phyloP scores from a whole-genome alignment of 805 yeast genomes.

The Helenozyma rhizophorensis region DNA sequence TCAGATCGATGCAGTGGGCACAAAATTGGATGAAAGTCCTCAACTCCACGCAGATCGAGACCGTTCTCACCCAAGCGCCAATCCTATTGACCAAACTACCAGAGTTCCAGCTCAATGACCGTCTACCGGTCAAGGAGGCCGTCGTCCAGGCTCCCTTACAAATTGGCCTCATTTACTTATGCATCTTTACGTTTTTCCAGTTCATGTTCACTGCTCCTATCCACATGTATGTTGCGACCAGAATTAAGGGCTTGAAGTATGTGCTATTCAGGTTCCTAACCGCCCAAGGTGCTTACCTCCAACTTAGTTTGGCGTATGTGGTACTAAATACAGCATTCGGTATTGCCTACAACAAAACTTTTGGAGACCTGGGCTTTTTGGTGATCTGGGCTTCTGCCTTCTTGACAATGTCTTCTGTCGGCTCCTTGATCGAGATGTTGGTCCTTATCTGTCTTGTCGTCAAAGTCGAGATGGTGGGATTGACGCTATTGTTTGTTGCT shows the following conservation, averaged over 20 bases:
- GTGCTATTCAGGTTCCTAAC: constrained; percentile 21
- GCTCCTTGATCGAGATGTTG: constrained; percentile 25
- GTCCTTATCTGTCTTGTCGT: constrained; percentile 19
- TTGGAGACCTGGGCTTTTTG: constrained; percentile 30
- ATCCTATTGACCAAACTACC: constrained; percentile 22
- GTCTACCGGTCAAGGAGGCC: constrained; percentile 20
- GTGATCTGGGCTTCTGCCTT: constrained; percentile 30
- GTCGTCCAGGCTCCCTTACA: constrained; percentile 29
- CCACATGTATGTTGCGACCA: constrained; percentile 24
- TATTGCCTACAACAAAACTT: constrained; percentile 16
- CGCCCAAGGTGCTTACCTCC: constrained; percentile 25
- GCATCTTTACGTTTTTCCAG: constrained; percentile 31
- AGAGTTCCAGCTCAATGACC: constrained; percentile 19
- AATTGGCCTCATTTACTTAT: constrained; percentile 29
- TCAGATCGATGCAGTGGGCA: constrained; percentile 18
- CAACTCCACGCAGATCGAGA: constrained; percentile 3
- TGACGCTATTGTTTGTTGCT: constrained; percentile 23
- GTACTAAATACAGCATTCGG: constrained; percentile 27
- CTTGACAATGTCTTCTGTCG: constrained; percentile 28
- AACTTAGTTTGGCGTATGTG: constrained; percentile 25
- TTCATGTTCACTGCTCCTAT: constrained; percentile 24
- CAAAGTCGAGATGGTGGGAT: constrained; percentile 27
- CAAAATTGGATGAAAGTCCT: constrained; percentile 12
- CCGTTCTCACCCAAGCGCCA: constrained; percentile 18
- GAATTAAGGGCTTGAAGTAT: constrained; percentile 23